Base-by-base conservation (phyloP, 2,329 filamentous ascomycete genomes). In the Colletotrichum sp. region DNA sequence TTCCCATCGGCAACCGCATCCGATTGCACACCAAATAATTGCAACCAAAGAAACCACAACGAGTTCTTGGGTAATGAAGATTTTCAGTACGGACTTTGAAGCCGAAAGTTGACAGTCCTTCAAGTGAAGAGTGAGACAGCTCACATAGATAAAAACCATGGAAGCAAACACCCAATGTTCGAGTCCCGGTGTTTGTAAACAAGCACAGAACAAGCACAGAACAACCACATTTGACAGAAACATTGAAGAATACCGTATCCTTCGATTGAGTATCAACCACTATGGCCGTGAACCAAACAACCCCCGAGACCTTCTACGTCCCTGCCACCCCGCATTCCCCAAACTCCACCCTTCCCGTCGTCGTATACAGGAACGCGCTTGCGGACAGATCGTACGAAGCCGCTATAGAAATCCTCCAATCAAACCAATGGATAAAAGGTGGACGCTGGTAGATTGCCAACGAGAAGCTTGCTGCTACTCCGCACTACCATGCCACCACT, bases 391-490 rank as follows among this genome's bases (percentile, higher is more conserved):
- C 16, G n/a, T 30, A 30, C n/a, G 59, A 30, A 63, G 59, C 27
- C 19, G 28, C 59, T 5, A 8, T 63, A 12, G 28, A 63, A n/a
- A 0, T 32, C 15, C 27, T 34, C 16, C 19, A 61, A 61, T n/a
- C 25, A 7, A 63, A 30, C 30, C 27, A 63, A 32, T 63, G 28
- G 30, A 22, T 32, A 8, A 36, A 25, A 32, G 59, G 59, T 32
- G 59, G 59, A 13, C 28, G 22, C 28, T 63, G 28, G 59, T n/a
- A 63, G 59, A 63, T 63, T 15, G 28, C 16, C 27, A 63, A 63
- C 27, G 28, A 63, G 28, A 32, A 11, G 27, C 27, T 63, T n/a
- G 59, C 59, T 30, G 59, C 28, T 19, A 63, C 59, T 8, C 59
- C 59, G 7, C 59, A 63, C 28, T 63, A 63, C 4, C 30, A 63